Base-by-base conservation (phyloP, 2,329 filamentous ascomycete genomes). In the Colletotrichum cereale region DNA sequence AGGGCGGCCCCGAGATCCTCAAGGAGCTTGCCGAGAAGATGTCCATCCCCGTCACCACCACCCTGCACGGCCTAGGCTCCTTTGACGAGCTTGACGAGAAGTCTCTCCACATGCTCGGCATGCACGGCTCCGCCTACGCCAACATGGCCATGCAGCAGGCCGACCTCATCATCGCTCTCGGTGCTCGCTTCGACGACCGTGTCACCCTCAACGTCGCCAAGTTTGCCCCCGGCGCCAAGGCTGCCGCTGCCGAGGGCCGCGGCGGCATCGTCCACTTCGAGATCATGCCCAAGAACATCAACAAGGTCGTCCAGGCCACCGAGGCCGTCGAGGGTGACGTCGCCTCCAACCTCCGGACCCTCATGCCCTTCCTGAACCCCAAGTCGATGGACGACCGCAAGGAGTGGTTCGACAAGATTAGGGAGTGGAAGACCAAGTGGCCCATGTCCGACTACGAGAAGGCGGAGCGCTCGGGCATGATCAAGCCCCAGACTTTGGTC, bases 201-300 rank as follows among this genome's bases (percentile, higher is more conserved):
- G 96, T 98, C 66, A 98, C 95, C 16, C 85, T 89, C 36, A 93
- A 88, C 80, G 87, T 98, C 63, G 82, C 90, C 77, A 97, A 96
- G 81, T 99, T 98, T 75, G 96, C 95, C 0, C 96, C 96, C 4
- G 90, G 89, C 63, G 96, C 96, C 55, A 96, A 93, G 84, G 89
- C 90, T 18, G 96, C 96, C 0, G 96, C 94, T 5, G 86, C 89
- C 14, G 93, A 97, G 84, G 91, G 91, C 65, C 93, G 95, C 73
- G 96, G 96, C 77, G 96, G 96, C 78, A 98, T 99, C 77, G 89
- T 98, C 21, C 96, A 99, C 83, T 98, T 98, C 78, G 96, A 98
- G 81, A 96, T 99, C 78, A 93, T 98, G 92, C 96, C 96, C 77
- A 99, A 99, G 91, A 98, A 99, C 86, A 98, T 98, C 85, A 98